phyloP scores from a whole-genome alignment of 2,329 filamentous ascomycete genomes.

The Fusarium phyllophilum region DNA sequence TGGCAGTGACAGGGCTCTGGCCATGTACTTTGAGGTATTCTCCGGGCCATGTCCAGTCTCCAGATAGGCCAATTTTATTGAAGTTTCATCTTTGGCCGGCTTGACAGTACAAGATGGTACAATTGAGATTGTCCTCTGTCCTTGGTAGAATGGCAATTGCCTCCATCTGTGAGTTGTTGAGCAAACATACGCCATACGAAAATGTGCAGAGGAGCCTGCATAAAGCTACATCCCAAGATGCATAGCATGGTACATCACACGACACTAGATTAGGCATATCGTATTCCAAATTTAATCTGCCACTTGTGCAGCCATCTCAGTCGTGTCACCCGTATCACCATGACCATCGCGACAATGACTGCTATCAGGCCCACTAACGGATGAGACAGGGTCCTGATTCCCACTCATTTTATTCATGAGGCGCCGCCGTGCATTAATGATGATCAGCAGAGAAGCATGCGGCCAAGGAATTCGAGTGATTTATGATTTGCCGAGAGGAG shows the following conservation, averaged over 20 bases:
- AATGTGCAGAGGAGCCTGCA: neutral
- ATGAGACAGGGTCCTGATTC: constrained; percentile 16
- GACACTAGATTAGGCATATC: neutral
- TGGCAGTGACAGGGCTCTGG: constrained; percentile 14
- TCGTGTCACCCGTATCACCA: neutral
- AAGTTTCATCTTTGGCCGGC: constrained; percentile 24
- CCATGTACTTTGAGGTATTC: constrained; percentile 23
- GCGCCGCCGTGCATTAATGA: constrained; percentile 36
- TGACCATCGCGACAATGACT: neutral
- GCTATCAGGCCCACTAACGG: neutral
- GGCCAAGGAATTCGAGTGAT: constrained; percentile 24
- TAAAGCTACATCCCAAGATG: neutral
- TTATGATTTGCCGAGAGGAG: constrained; percentile 10
- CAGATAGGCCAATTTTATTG: neutral
- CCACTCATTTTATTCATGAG: constrained; percentile 12
- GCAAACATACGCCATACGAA: neutral
- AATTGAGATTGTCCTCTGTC: constrained; percentile 1
- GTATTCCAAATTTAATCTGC: constrained; percentile 30
- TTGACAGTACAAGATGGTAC: constrained; percentile 9
- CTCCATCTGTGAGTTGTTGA: neutral
- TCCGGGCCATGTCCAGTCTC: neutral
- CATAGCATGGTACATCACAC: neutral
- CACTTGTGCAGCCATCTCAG: constrained; percentile 21
- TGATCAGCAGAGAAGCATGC: constrained; percentile 38
- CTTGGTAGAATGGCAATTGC: neutral